A percentile compares a stretch with the other conserved stretches of the same genome.
Evolutionary conservation across 192 early-diverging fungal species (phyloP).

Genomic region (Coemansia sp.): DNA sequence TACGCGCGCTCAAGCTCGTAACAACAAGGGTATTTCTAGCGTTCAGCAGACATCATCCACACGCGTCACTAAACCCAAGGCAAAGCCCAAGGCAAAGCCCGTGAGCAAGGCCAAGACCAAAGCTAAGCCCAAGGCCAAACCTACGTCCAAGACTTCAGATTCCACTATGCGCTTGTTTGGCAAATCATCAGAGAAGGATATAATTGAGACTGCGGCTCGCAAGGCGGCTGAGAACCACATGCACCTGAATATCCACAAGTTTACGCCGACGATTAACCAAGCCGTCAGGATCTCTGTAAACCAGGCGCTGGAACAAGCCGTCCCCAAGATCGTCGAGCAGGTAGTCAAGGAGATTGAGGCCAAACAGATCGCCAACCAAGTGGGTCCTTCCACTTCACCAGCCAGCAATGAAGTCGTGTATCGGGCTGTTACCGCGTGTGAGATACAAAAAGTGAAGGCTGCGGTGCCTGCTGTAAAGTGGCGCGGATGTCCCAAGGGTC

Average conservation of each 20-base stretch:
- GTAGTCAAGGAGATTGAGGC: conserved; percentile 2
- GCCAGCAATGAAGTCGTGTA: conserved; percentile 6
- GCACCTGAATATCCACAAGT: conserved; percentile 4
- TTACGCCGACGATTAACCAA: conserved; percentile 14
- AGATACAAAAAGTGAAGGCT: conserved; percentile 29
- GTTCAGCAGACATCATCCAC: not conserved
- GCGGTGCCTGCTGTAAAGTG: conserved; percentile 32
- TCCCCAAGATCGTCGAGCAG: conserved; percentile 10
- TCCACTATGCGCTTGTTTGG: not conserved
- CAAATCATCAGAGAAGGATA: not conserved
- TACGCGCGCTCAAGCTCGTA: not conserved
- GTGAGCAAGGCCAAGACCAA: not conserved
- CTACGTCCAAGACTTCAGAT: not conserved
- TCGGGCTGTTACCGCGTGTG: conserved; percentile 20
- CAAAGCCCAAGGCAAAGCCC: not conserved
- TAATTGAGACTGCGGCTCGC: not conserved
- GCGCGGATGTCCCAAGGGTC: conserved; percentile 23
- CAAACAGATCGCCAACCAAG: not conserved
- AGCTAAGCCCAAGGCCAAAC: not conserved
- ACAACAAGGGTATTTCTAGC: not conserved
- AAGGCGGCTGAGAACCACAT: conserved; percentile 12
- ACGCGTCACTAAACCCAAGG: not conserved
- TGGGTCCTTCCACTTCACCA: not conserved
- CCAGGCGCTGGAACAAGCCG: not conserved
- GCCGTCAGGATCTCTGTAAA: conserved; percentile 7